Evolutionary conservation across 2,329 filamentous ascomycete genomes (phyloP).

Genomic region (Trichoderma harzianum): DNA sequence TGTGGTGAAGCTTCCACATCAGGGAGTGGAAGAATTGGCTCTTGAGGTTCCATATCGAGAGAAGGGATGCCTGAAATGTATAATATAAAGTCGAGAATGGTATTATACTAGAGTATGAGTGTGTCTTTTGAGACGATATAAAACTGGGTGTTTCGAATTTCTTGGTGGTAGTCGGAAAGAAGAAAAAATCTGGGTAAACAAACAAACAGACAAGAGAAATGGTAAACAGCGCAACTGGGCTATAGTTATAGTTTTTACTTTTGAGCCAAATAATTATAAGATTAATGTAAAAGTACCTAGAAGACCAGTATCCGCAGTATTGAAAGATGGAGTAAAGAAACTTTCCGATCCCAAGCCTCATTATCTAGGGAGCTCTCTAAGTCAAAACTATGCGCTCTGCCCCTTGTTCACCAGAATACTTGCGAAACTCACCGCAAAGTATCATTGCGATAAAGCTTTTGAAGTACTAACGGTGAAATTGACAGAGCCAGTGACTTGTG

Average conservation of each 20-base stretch:
- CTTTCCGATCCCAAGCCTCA: not conserved
- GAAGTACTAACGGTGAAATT: not conserved
- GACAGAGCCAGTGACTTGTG: not conserved
- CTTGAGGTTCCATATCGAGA: not conserved
- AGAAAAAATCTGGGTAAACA: no score
- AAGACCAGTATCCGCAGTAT: not conserved
- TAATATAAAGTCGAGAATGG: not conserved
- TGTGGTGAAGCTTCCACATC: not conserved
- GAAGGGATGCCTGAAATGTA: not conserved
- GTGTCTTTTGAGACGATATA: no score
- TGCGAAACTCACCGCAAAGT: not conserved
- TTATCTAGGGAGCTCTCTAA: not conserved
- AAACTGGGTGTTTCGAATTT: no score
- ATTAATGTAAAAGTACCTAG: no score
- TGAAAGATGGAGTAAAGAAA: not conserved
- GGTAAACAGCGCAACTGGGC: no score
- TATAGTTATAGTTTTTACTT: no score
- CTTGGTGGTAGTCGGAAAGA: no score
- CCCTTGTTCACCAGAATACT: not conserved
- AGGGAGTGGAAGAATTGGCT: not conserved
- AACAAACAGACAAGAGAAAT: no score
- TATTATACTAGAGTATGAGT: not conserved
- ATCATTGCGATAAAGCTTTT: not conserved
- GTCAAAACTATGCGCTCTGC: not conserved
- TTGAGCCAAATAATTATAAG: no score